These are phyloP conservation scores for Metschnikowia kofuensis DNA, from an alignment of 805 yeast genomes.

Conservation along the genomic window DNA sequence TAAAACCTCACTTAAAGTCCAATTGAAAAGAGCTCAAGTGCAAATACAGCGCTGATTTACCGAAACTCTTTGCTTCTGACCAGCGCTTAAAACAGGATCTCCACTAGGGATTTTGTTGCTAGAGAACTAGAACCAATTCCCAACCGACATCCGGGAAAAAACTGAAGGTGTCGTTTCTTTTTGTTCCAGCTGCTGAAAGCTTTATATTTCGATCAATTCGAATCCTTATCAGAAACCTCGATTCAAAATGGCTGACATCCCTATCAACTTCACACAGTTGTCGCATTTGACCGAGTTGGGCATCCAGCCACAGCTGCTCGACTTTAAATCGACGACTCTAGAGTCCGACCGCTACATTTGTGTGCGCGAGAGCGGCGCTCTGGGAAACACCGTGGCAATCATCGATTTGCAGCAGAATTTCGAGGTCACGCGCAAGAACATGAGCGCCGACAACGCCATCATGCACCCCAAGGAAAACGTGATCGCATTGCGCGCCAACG, in stretches of 20 bases:
- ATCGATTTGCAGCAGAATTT: conserved; percentile 79
- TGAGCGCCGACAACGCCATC: conserved; percentile 97
- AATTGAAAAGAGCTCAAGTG: background rate
- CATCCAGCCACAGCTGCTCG: conserved; percentile 78
- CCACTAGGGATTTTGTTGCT: no score
- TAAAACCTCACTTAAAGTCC: background rate
- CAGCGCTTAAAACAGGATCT: no score
- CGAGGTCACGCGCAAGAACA: conserved; percentile 80
- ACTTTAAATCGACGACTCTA: conserved; percentile 89
- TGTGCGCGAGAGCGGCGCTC: conserved; percentile 60
- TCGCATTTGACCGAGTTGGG: conserved; percentile 85
- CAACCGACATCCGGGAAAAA: no score
- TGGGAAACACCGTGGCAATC: conserved; percentile 88
- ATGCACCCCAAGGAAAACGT: conserved; percentile 90
- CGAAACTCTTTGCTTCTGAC: no score
- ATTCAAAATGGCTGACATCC: conserved; percentile 55
- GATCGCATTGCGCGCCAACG: conserved; percentile 92
- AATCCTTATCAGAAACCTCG: no score
- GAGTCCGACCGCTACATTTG: conserved; percentile 92
- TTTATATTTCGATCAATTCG: no score
- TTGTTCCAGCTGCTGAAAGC: no score
- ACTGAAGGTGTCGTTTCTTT: no score
- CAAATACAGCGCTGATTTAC: no score
- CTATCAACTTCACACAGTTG: conserved; percentile 95
- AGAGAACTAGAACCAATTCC: no score